phyloP scores from a whole-genome alignment of 257 asterid genomes.

The Haberlea rhodopensis region DNA sequence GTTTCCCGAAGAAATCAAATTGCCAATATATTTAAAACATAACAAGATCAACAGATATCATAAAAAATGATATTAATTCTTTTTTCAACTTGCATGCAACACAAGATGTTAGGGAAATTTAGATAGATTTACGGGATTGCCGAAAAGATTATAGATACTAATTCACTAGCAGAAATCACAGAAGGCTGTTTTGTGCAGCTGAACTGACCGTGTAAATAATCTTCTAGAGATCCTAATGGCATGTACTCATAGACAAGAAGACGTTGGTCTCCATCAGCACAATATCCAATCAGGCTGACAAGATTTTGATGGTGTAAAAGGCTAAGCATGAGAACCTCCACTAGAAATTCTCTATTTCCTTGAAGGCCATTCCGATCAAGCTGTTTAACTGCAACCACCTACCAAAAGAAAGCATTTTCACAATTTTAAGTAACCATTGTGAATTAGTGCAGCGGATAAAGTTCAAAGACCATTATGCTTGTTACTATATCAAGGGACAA shows the following conservation, averaged over 20 bases:
- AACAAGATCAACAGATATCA: background rate
- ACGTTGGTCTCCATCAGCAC: slow-evolving; percentile 98
- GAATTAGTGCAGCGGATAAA: background rate
- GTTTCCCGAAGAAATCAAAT: background rate
- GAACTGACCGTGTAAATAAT: slow-evolving; percentile 91
- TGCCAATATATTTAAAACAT: no score
- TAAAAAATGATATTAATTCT: no score
- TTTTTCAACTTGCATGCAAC: background rate
- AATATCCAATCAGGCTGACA: slow-evolving; percentile 96
- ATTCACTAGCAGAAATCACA: background rate
- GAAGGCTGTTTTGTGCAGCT: background rate
- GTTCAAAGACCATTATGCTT: background rate
- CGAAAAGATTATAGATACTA: background rate
- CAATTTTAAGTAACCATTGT: slow-evolving; percentile 19
- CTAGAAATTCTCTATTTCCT: slow-evolving; percentile 90
- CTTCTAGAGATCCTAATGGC: slow-evolving; percentile 97
- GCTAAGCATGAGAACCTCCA: slow-evolving; percentile 99
- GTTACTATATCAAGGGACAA: background rate
- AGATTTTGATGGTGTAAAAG: slow-evolving; percentile 87
- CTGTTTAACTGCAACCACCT: slow-evolving; percentile 96
- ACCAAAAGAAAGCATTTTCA: slow-evolving; percentile 26
- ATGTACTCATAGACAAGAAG: slow-evolving; percentile 92
- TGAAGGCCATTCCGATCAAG: slow-evolving; percentile 93
- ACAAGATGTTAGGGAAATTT: background rate
- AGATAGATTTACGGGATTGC: background rate